Base-by-base conservation (phyloP, 2,329 filamentous ascomycete genomes). In the Colletotrichum australisinense region DNA sequence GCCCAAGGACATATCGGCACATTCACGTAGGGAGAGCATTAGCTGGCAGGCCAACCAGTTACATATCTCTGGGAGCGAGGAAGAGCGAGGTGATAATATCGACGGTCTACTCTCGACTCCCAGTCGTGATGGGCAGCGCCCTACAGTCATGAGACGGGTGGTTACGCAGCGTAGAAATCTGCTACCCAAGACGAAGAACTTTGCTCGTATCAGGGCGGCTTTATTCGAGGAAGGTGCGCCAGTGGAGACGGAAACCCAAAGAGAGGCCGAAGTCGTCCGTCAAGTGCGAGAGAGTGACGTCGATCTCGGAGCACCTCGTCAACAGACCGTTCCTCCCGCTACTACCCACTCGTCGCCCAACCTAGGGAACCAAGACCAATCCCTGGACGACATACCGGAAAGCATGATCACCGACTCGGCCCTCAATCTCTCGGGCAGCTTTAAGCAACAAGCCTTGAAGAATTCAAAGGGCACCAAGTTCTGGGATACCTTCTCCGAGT, bases 171-270 rank as follows among this genome's bases (percentile, higher is more conserved):
- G 96, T 72, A 94, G 95, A 8, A 99, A 97, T 82, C 88, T 99
- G 74, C 83, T 99, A 80, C 97, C 97, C 14, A 99, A 98, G 86
- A 97, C 96, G 0, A 97, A 98, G 84, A 95, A 93, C 0, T 99
- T 99, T 82, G 95, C 95, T 5, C 93, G 97, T 12, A 98, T 99
- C 76, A 92, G 94, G 74, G 97, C 96, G 9, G 95, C 95, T 4
- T 88, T 99, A 0, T 88, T 94, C 70, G 97, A 99, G 84, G 97
- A 99, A 84, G 90, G 91, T 19, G 91, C 95, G 0, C 97, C 97
- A 0, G 87, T 97, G 11, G 97, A 99, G 78, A 93, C 93, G 55
- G 97, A 99, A 82, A 92, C 95, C 70, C 92, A 94, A 65, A 93
- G 95, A 52, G 97, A 99, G 85, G 95, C 96, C 49, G 96, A 98